Base-by-base conservation (phyloP, 108 stramenopile genomes). In the Nitzschia palea region DNA sequence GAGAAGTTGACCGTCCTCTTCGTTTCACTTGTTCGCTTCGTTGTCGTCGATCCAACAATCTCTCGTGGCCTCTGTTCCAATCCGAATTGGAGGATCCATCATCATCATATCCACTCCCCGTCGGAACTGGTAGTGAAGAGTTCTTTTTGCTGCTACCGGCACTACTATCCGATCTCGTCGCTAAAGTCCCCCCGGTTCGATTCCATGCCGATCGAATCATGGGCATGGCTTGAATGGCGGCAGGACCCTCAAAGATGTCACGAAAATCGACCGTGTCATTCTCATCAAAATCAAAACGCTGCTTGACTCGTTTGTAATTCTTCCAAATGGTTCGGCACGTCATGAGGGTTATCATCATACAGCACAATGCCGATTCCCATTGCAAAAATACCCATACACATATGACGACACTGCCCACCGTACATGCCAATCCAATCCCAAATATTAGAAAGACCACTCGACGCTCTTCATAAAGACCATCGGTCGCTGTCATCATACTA, bases 401-500 rank as follows among this genome's bases (percentile, higher is more conserved):
- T 0, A 72, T 27, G 18, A 74, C 47, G 22, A 77, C 72, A 61
- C 76, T 74, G 15, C 69, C 64, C 2, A 83, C 69, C 18, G 85
- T 83, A 22, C 72, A 80, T 1, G 80, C 78, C 55, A 95, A 55
- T 4, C 94, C 94, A 43, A 80, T n/a, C 0, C 82, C 92, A 80
- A 95, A 95, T 18, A 58, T 60, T 15, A 43, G 5, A 76, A 95
- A 95, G 32, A 95, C 89, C 3, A 63, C 54, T 0, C 34, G 51
- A 27, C 94, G 81, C 77, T 91, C 90, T 43, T 89, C 75, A 65
- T 92, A 95, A 26, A 95, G 56, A 27, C 89, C 90, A 65, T 96
- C 95, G n/a, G 92, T 93, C 12, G 95, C 95, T 0, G 86, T 84
- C 79, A 92, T 86, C 95, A 96, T 96, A 22, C 79, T 81, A 6